Evolutionary conservation across 2,329 filamentous ascomycete species (phyloP).

Genomic region (Myrmaecium sp.): DNA sequence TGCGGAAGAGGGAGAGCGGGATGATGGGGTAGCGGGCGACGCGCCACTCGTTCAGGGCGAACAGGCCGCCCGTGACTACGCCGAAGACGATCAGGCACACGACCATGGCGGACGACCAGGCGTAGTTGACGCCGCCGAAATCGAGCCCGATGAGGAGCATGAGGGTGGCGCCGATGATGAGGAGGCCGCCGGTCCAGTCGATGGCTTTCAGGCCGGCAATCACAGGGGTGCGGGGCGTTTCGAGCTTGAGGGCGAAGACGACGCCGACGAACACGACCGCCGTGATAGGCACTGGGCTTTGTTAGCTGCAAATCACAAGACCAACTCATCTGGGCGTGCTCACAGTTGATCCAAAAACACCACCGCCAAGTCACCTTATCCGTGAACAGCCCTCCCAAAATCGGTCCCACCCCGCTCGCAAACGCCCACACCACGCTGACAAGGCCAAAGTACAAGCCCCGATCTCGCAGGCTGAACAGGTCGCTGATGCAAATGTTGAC

Average conservation of each 20-base stretch:
- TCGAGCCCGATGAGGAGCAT: conserved; percentile 37
- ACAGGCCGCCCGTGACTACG: conserved; percentile 28
- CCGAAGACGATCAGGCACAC: conserved; percentile 39
- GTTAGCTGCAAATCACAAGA: conserved; percentile 25
- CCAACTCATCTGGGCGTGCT: conserved; percentile 3
- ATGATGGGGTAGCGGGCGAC: conserved; percentile 50
- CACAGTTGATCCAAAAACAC: conserved; percentile 25
- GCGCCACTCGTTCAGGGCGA: conserved; percentile 46
- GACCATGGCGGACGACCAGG: conserved; percentile 37
- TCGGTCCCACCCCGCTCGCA: conserved; percentile 34
- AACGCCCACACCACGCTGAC: conserved; percentile 38
- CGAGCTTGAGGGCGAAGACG: conserved; percentile 35
- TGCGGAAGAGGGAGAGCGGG: conserved; percentile 43
- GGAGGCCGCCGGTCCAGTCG: conserved; percentile 37
- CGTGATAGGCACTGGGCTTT: conserved; percentile 37
- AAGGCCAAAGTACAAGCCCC: conserved; percentile 33
- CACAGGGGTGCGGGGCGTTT: conserved; percentile 36
- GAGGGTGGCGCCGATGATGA: conserved; percentile 32
- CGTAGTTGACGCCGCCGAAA: conserved; percentile 35
- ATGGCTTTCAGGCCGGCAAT: conserved; percentile 31
- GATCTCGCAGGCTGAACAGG: conserved; percentile 32
- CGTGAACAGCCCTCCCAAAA: conserved; percentile 35
- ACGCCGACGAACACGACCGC: conserved; percentile 32
- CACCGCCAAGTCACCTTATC: conserved; percentile 32
- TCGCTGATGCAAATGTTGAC: conserved; percentile 39